A percentile compares a stretch with the other conserved stretches of the same genome.
Evolutionary conservation across 2,329 filamentous ascomycete genomes (phyloP).

Genomic region (Fonsecaea nubica): DNA sequence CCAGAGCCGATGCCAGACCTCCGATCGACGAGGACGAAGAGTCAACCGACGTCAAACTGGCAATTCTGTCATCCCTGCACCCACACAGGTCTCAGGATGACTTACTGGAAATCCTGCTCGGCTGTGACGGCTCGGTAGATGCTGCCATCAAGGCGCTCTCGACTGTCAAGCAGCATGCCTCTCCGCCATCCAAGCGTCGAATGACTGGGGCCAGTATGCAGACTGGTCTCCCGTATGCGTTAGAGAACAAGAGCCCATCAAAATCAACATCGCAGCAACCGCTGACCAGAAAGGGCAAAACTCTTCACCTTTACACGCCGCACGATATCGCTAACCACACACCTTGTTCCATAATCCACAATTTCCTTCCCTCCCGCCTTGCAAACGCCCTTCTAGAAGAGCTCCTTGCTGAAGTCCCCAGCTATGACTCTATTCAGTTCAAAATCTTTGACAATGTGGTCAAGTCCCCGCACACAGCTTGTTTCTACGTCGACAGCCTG

Average conservation of each 20-base stretch:
- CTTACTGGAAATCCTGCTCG: slow-evolving; percentile 79
- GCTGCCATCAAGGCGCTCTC: slow-evolving; percentile 65
- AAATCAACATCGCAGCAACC: slow-evolving; percentile 53
- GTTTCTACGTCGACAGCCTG: slow-evolving; percentile 79
- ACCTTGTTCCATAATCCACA: slow-evolving; percentile 89
- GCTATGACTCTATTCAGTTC: slow-evolving; percentile 75
- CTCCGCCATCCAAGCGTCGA: slow-evolving; percentile 46
- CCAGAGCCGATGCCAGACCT: background rate
- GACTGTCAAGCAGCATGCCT: slow-evolving; percentile 36
- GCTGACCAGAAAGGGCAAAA: slow-evolving; percentile 77
- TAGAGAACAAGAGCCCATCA: slow-evolving; percentile 36
- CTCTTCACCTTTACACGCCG: slow-evolving; percentile 81
- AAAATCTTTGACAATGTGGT: slow-evolving; percentile 90
- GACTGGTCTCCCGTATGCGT: slow-evolving; percentile 62
- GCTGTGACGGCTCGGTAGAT: slow-evolving; percentile 77
- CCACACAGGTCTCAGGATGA: slow-evolving; percentile 67
- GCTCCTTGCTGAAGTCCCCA: slow-evolving; percentile 73
- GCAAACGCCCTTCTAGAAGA: slow-evolving; percentile 78
- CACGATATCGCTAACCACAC: slow-evolving; percentile 81
- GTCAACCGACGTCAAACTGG: slow-evolving; percentile 87
- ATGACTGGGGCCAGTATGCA: slow-evolving; percentile 61
- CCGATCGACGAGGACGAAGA: slow-evolving; percentile 64
- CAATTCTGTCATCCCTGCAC: slow-evolving; percentile 79
- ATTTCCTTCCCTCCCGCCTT: slow-evolving; percentile 75
- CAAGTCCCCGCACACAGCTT: slow-evolving; percentile 80